Evolutionary conservation across 805 yeast genomes (phyloP), one percentile per base, ranked within the genome.

Genomic region (Metschnikowia corniflorae): DNA sequence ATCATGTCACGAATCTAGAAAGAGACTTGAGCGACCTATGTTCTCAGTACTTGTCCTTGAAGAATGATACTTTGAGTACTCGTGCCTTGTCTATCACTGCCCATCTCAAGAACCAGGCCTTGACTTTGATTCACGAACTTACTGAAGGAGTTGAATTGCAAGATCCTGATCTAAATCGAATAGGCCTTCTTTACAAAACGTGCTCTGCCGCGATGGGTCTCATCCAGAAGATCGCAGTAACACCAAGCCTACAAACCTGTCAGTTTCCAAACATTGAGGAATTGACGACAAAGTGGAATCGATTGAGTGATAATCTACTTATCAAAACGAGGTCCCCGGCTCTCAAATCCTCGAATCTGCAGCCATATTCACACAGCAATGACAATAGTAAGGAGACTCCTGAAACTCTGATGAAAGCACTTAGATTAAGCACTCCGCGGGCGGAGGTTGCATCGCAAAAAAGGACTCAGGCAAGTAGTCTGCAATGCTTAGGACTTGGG

Each of bases 131-230:
- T 12, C 36, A 39, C 12, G 25, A 30, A 14, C 17, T 44, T 10
- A 21, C 26, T 12, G 20, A 34, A 13, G 31, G 24, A 7, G 23
- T 41, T 12, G 28, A 44, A 31, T 5, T 50, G 48, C 39, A 50
- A 40, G 37, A 31, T 31, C 12, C 20, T 3, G 26, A 68, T 41
- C 38, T 57, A 41, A 50, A 58, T 41, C 50, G 52, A 41, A 31
- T 70, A 49, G 60, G 61, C 46, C 29, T 54, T 29, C 36, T 54
- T 37, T 55, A 71, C 60, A 53, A 64, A 59, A 15, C 59, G 41
- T 51, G 75, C 61, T 44, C 70, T 52, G 70, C 64, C 34, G 46
- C 62, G 5, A 58, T 65, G 15, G 56, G 55, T 3, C 40, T 65
- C n/a, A 51, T 63, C 14, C 51, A 49, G 33, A 59, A 60, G 22